Conservation (phyloP, 2,329 filamentous ascomycete genomes). For the Cladophialophora carrionii region DNA sequence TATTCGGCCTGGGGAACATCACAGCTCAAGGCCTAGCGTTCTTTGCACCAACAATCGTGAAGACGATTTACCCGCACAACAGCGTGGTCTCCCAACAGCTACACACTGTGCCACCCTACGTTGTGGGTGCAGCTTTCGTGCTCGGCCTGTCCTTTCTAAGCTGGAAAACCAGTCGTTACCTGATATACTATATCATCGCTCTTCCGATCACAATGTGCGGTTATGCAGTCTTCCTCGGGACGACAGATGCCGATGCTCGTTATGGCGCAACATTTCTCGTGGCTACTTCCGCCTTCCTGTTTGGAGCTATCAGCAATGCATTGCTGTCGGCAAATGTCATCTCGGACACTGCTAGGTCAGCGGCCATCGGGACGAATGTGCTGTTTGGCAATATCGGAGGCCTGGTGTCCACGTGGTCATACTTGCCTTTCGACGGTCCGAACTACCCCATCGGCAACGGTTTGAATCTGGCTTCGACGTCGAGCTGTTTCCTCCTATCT, state of each 20-base stretch:
- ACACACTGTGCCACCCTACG: constrained; percentile 70
- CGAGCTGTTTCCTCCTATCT: constrained; percentile 57
- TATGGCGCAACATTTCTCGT: constrained; percentile 74
- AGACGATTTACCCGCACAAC: constrained; percentile 65
- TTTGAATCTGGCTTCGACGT: constrained; percentile 66
- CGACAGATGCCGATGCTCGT: constrained; percentile 56
- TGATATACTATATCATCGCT: constrained; percentile 62
- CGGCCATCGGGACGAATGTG: constrained; percentile 68
- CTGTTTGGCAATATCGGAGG: constrained; percentile 77
- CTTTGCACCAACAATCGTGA: constrained; percentile 71
- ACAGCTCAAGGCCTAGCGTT: constrained; percentile 72
- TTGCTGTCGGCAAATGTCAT: constrained; percentile 71
- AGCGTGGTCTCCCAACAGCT: constrained; percentile 67
- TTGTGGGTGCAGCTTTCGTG: constrained; percentile 68
- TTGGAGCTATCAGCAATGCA: constrained; percentile 68
- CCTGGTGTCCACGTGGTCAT: constrained; percentile 67
- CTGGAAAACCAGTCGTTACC: constrained; percentile 63
- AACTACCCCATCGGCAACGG: constrained; percentile 73
- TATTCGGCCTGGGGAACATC: constrained; percentile 69
- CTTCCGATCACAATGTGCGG: constrained; percentile 69
- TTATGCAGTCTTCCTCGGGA: constrained; percentile 71
- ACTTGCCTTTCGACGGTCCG: constrained; percentile 65
- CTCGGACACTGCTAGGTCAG: constrained; percentile 68
- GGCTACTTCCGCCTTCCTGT: constrained; percentile 64
- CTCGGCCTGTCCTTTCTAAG: constrained; percentile 63